Base-by-base conservation (phyloP, 306 rosid genomes). In the Mimosa bimucronata region DNA sequence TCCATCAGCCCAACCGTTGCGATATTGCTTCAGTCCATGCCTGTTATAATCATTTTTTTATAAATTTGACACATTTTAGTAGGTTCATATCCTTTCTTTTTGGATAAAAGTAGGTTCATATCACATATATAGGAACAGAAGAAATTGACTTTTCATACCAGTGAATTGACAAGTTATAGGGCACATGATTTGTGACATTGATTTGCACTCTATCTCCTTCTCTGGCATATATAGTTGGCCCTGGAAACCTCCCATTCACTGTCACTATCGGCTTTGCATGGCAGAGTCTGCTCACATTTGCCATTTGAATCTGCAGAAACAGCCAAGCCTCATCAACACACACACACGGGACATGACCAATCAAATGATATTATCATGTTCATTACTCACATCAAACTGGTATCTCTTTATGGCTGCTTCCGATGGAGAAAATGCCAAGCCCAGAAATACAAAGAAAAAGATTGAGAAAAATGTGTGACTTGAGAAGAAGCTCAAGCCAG, bases 1-100 rank as follows among this genome's bases (percentile, higher is more conserved):
- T 41, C 90, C 92, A 62, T 89, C 92, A 3, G 89, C 90, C 92
- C 92, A 89, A 38, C 89, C 90, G 52, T 87, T 89, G 48, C 88
- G 67, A 46, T 89, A 85, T 65, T 87, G 90, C 77, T 89, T 89
- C 79, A 89, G 30, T 64, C 90, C 92, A 78, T 89, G 90, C 92
- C 90, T 89, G 40, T 26, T n/a, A 69, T 42, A 26, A 74, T 41
- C 25, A 42, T 13, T 2, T 21, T 9, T 10, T 15, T 21, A 9
- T 19, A 34, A 34, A 34, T 34, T 34, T 21, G 30, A 21, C 34
- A 58, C 65, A 58, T 25, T 58, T 58, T 58, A 26, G 5, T 12
- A 28, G 12, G 37, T 61, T 4, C 28, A 26, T 26, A 11, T 25
- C 66, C n/a, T n/a, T n/a, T n/a, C n/a, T n/a, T n/a, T n/a, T n/a